A percentile compares a stretch with the other conserved stretches of the same genome.
These are phyloP conservation scores for Claviceps quebecensis DNA, from an alignment of 2,329 filamentous ascomycete species.

Conservation along the genomic window DNA sequence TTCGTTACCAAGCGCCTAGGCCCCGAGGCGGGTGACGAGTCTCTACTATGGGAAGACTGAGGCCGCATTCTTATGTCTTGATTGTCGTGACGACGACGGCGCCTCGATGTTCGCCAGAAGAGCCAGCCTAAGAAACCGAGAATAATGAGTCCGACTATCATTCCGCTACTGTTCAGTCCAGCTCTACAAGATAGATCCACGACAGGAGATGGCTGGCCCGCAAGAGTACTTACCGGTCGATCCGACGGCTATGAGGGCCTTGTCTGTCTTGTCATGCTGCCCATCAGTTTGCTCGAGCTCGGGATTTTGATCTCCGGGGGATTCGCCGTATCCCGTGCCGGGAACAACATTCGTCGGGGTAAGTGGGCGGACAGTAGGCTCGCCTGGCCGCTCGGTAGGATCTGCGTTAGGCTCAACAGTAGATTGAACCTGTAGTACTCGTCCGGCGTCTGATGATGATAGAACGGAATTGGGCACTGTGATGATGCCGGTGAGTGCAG, in stretches of 20 bases:
- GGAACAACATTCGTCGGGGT: background rate
- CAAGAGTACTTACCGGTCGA: constrained; percentile 8
- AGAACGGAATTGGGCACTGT: constrained; percentile 1
- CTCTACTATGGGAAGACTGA: background rate
- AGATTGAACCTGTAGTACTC: constrained; percentile 1
- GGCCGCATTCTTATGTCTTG: constrained; percentile 12
- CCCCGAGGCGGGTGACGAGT: background rate
- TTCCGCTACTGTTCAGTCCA: background rate
- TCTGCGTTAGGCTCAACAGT: background rate
- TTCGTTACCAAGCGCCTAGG: constrained; percentile 6
- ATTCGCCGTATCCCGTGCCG: background rate
- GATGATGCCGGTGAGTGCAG: background rate
- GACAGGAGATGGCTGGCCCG: background rate
- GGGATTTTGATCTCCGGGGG: background rate
- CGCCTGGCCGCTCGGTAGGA: background rate
- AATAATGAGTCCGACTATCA: constrained; percentile 28
- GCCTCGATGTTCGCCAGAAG: constrained; percentile 21
- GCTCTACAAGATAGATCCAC: background rate
- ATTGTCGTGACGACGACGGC: constrained; percentile 10
- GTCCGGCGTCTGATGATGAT: constrained; percentile 4
- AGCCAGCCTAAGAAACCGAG: constrained; percentile 31
- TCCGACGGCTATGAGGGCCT: constrained; percentile 10
- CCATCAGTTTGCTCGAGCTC: constrained; percentile 2
- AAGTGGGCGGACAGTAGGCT: background rate
- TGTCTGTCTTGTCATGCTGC: constrained; percentile 6